Percentiles rank a stretch among this genome's conserved stretches.
These are phyloP conservation scores for Fusarium sp. DNA, from an alignment of 2,329 filamentous ascomycete genomes.

Conservation along the genomic window DNA sequence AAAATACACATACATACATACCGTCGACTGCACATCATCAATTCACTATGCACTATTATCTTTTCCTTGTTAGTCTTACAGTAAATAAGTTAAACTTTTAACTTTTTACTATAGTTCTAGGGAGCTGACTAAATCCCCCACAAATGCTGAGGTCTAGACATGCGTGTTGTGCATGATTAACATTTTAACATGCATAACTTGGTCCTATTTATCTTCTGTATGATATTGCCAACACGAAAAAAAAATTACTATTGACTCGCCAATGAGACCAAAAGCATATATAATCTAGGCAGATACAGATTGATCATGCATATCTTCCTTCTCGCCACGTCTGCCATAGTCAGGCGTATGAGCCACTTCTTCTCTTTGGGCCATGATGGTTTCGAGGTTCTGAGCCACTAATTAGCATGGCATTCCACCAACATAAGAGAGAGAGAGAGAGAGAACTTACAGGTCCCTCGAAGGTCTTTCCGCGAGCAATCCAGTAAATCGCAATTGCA, in stretches of 20 bases:
- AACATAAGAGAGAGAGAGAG: too few species aligned
- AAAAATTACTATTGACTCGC: too few species aligned
- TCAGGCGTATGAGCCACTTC: background rate
- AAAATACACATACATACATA: too few species aligned
- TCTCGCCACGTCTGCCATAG: background rate
- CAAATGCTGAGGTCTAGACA: too few species aligned
- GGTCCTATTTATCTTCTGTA: too few species aligned
- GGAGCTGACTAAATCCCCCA: background rate
- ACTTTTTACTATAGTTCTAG: fast-evolving
- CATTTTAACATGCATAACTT: too few species aligned
- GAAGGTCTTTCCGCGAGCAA: background rate
- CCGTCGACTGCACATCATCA: too few species aligned
- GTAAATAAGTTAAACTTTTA: too few species aligned
- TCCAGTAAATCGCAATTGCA: background rate
- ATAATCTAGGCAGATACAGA: background rate
- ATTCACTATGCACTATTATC: background rate
- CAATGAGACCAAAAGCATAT: fast-evolving
- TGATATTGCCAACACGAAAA: too few species aligned
- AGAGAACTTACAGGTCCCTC: background rate
- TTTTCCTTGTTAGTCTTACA: background rate
- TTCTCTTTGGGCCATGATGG: background rate
- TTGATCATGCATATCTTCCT: background rate
- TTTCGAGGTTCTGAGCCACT: background rate
- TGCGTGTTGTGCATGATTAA: too few species aligned
- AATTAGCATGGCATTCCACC: background rate